These are phyloP conservation scores for Solanum bulbocastanum DNA, from an alignment of 257 asterid species.

Conservation along the genomic window DNA sequence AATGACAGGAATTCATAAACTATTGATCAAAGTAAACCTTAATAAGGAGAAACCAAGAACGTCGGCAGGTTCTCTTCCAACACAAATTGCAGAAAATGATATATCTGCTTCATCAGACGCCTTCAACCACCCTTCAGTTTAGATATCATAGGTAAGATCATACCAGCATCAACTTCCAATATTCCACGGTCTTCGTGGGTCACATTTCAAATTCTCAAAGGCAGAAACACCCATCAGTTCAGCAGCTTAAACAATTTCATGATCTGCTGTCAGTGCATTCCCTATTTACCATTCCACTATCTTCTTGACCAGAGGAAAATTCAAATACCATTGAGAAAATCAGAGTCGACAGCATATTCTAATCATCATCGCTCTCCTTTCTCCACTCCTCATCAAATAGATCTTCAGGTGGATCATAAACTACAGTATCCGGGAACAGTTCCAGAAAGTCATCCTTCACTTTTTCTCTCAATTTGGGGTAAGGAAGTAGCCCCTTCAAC, in stretches of 20 bases:
- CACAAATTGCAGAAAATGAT: neutral
- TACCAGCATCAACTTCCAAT: neutral
- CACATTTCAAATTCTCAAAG: neutral
- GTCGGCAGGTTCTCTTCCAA: neutral
- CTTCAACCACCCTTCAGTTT: neutral
- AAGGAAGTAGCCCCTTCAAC: conserved; percentile 69
- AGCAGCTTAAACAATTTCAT: neutral
- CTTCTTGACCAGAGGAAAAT: neutral
- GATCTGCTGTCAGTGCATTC: neutral
- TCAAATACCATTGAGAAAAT: neutral
- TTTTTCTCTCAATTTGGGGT: conserved; percentile 77
- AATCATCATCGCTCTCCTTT: conserved; percentile 45
- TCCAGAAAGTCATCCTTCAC: conserved; percentile 80
- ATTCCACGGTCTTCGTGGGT: neutral
- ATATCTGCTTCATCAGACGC: neutral
- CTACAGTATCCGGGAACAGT: conserved; percentile 71
- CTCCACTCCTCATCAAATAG: conserved; percentile 41
- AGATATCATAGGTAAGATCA: neutral
- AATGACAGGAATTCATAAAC: neutral
- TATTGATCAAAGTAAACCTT: neutral
- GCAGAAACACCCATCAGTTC: neutral
- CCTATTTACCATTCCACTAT: neutral
- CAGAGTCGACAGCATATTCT: neutral
- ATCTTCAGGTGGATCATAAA: conserved; percentile 84
- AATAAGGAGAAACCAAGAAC: neutral